Conservation (phyloP, 371 early-diverging fungal genomes). For the Circinella umbellata region DNA sequence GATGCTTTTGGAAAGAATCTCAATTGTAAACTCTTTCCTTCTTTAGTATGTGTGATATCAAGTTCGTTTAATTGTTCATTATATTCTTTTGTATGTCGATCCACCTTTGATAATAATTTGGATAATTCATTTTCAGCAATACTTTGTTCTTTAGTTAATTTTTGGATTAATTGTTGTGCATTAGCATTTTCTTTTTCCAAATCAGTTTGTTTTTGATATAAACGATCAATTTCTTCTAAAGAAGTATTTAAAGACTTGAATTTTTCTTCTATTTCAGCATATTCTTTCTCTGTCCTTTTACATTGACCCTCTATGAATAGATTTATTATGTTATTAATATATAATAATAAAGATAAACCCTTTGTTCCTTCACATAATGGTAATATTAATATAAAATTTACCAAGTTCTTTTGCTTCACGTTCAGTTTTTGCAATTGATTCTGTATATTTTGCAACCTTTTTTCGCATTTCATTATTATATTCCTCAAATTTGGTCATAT, state of each 20-base stretch:
- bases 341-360: too few species aligned
- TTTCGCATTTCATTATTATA: conserved; percentile 16
- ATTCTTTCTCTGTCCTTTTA: background rate
- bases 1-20: background rate
- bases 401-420: conserved; percentile 3
- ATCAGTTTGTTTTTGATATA: background rate
- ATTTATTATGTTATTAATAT: too few species aligned
- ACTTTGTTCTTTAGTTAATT: background rate
- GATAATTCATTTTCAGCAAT: background rate
- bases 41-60: background rate
- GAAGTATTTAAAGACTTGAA: background rate
- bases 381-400: too few species aligned
- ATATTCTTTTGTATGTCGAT: background rate
- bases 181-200: background rate
- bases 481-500: conserved; percentile 34
- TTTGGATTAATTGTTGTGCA: background rate
- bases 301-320: background rate
- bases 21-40: background rate
- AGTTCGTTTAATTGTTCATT: background rate
- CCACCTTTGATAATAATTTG: background rate
- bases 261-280: background rate
- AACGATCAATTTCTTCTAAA: background rate
- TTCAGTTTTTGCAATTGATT: conserved; percentile 12
- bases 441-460: conserved; percentile 16
- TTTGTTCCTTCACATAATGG: background rate